Conservation (phyloP, 768 basidiomycete species). For the Mycena sanguinolenta region DNA sequence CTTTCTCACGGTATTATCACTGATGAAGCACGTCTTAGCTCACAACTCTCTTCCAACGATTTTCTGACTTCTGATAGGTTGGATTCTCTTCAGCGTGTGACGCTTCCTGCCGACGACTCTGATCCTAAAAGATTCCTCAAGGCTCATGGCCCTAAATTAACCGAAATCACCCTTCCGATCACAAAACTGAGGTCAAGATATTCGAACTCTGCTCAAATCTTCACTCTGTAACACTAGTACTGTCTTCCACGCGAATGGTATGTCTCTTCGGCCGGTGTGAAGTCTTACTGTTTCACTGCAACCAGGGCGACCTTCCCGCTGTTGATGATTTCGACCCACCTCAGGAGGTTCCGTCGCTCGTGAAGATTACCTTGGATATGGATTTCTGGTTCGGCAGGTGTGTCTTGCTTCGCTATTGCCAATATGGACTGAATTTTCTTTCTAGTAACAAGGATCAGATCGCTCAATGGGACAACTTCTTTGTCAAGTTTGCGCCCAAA, state of each 20-base stretch:
- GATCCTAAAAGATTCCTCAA: neutral
- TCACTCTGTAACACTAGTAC: neutral
- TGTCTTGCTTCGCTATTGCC: too few species aligned
- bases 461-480: too few species aligned
- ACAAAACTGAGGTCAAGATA: neutral
- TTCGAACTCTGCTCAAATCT: conserved; percentile 10
- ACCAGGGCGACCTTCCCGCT: neutral
- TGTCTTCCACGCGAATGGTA: neutral
- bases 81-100: conserved; percentile 1
- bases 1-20: conserved; percentile 2
- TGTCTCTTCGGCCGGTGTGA: neutral
- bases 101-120: neutral
- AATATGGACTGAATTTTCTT: too few species aligned
- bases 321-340: neutral
- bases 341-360: neutral
- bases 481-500: too few species aligned
- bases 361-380: too few species aligned
- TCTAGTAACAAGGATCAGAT: too few species aligned
- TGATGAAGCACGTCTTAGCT: neutral
- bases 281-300: neutral
- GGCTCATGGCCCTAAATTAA: conserved; percentile 17
- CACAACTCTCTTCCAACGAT: neutral
- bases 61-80: neutral
- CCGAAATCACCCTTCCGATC: neutral
- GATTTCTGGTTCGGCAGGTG: too few species aligned